phyloP scores from a whole-genome alignment of 2,329 filamentous ascomycete species.

The Alternaria gaisen region DNA sequence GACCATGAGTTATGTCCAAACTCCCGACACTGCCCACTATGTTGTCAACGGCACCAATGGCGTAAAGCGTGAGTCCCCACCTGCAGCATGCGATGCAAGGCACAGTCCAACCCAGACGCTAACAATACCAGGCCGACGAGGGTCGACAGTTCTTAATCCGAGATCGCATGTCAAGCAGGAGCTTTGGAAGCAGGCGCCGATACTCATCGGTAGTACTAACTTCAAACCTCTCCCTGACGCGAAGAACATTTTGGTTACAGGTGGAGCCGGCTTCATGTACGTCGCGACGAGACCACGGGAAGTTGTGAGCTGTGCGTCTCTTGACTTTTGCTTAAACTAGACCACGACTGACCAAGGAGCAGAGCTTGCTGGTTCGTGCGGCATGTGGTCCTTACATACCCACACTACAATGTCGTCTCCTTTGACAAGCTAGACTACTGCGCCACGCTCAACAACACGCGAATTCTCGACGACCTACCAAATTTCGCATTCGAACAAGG shows the following conservation, averaged over 20 bases:
- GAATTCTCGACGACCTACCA: slow-evolving; percentile 69
- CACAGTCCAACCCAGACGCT: slow-evolving; percentile 15
- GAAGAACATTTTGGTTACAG: slow-evolving; percentile 84
- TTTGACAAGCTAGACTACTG: slow-evolving; percentile 89
- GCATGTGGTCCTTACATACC: slow-evolving; percentile 78
- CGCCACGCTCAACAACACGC: slow-evolving; percentile 80
- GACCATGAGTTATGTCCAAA: slow-evolving; percentile 41
- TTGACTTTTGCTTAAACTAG: not conserved
- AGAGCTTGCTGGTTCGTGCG: slow-evolving; percentile 86
- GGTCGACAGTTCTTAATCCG: slow-evolving; percentile 54
- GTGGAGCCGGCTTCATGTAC: slow-evolving; percentile 86
- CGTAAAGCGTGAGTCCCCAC: slow-evolving; percentile 38
- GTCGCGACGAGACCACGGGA: slow-evolving; percentile 39
- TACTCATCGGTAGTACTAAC: slow-evolving; percentile 73
- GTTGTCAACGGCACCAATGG: slow-evolving; percentile 27
- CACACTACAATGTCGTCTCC: slow-evolving; percentile 79
- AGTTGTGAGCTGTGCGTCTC: slow-evolving; percentile 14
- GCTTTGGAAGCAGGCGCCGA: slow-evolving; percentile 75
- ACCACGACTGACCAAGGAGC: slow-evolving; percentile 25
- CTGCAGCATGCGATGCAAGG: slow-evolving; percentile 9
- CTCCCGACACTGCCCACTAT: slow-evolving; percentile 25
- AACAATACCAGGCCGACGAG: slow-evolving; percentile 37
- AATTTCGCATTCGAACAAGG: slow-evolving; percentile 85
- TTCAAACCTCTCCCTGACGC: slow-evolving; percentile 74
- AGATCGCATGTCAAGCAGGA: slow-evolving; percentile 63